Evolutionary conservation across 2,329 filamentous ascomycete genomes (phyloP).

Genomic region (Colletotrichum sp.): DNA sequence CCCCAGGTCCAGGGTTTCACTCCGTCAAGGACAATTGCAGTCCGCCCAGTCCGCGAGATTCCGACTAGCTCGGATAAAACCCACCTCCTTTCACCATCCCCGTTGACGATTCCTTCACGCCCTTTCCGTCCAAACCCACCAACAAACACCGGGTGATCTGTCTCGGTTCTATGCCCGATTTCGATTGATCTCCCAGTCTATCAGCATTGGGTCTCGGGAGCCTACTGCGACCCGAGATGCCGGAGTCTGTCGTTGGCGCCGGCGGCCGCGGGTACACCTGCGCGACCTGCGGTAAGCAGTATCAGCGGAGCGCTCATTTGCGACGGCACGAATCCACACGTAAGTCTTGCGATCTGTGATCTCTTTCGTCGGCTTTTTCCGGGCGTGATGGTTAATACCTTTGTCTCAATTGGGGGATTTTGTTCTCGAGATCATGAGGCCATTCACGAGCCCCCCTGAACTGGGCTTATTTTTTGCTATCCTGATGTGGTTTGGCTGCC

Average conservation of each 20-base stretch:
- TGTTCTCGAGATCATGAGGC: background rate
- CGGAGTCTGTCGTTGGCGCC: background rate
- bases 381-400: background rate
- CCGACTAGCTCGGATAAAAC: conserved; percentile 17
- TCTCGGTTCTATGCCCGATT: background rate
- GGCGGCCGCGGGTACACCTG: conserved; percentile 12
- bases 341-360: conserved; percentile 4
- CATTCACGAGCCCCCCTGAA: background rate
- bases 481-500: background rate
- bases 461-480: background rate
- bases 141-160: background rate
- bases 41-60: background rate
- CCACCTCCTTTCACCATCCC: conserved; percentile 2
- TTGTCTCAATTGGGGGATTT: background rate
- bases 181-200: background rate
- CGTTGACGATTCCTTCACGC: background rate
- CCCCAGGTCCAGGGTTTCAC: background rate
- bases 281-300: conserved; percentile 27
- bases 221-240: background rate
- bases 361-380: background rate
- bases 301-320: conserved; percentile 29
- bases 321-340: conserved; percentile 30
- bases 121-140: background rate
- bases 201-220: background rate
- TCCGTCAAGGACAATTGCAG: background rate